Base-by-base conservation (phyloP, 345 rosid species). In the Brassica nigra region DNA sequence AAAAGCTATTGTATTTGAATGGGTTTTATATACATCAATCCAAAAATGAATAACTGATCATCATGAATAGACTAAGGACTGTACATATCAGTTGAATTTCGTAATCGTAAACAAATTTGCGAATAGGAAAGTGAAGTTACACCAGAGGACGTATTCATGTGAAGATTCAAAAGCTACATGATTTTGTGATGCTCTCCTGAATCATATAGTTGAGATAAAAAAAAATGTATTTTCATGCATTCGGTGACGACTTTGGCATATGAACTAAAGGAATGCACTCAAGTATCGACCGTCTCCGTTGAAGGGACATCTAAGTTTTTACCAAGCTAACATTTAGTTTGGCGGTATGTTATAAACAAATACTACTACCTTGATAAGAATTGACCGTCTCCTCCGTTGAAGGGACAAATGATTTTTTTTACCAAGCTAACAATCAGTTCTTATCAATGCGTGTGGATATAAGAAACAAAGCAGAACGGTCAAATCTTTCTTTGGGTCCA, bases 391-490 rank as follows among this genome's bases (percentile, higher is more conserved):
- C 27, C 27, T 23, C 27, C 27, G 27, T 23, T 23, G 27, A 23
- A 23, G 27, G 27, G 27, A 23, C 27, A 23, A 23, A 23, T 23
- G 27, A 23, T 23, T 23, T 23, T 23, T 23, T 23, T 23, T 23
- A 23, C 27, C 27, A 23, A 23, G 27, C 27, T 23, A 23, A 23
- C 27, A 23, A 23, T 23, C 27, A 23, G 27, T 23, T 23, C 27
- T 23, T 23, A 23, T 23, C 27, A 23, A 70, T 75, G 52, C 63
- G 79, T 75, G 74, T 58, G 74, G 80, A 81, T 81, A 81, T 81
- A 71, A 81, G 84, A 71, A 71, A 58, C 77, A 67, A 81, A 75
- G 73, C 68, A 81, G 73, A 80, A 76, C 28, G 66, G 84, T 71
- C 84, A 81, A 71, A 81, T 57, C 37, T 66, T 66, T 57, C 37